Conservation (phyloP, 805 yeast genomes). For the Ogataea siamensis region DNA sequence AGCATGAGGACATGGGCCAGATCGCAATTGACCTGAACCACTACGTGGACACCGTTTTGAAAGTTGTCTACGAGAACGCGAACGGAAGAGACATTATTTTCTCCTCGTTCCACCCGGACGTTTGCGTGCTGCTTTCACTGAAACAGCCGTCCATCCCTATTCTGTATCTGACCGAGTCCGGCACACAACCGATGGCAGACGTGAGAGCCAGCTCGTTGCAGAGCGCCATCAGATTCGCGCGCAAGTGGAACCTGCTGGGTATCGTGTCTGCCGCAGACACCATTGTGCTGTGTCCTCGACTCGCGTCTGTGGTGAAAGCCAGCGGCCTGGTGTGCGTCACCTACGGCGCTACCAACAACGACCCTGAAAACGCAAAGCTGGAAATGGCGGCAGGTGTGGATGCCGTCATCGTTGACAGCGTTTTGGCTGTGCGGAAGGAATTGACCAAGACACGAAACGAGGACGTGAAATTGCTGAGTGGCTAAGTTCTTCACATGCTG, state of each 20-base stretch:
- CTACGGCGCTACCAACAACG: slow-evolving; percentile 81
- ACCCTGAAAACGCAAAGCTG: slow-evolving; percentile 75
- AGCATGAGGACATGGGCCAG: slow-evolving; percentile 83
- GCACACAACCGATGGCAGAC: slow-evolving; percentile 85
- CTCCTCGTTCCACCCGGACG: slow-evolving; percentile 93
- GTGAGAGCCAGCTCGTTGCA: slow-evolving; percentile 84
- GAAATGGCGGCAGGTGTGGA: slow-evolving; percentile 95
- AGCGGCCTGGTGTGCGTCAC: slow-evolving; percentile 92
- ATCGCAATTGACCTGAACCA: slow-evolving; percentile 77
- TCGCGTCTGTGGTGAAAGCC: slow-evolving; percentile 87
- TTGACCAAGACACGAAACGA: slow-evolving; percentile 38
- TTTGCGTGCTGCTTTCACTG: slow-evolving; percentile 78
- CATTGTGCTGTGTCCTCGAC: slow-evolving; percentile 82
- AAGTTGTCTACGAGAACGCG: slow-evolving; percentile 73
- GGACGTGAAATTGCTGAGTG: slow-evolving; percentile 12
- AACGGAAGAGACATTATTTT: slow-evolving; percentile 83
- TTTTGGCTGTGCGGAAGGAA: slow-evolving; percentile 87
- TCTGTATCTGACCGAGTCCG: slow-evolving; percentile 84
- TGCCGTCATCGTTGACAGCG: slow-evolving; percentile 97
- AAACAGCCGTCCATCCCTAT: slow-evolving; percentile 95
- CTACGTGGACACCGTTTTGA: slow-evolving; percentile 85
- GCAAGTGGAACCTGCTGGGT: slow-evolving; percentile 87
- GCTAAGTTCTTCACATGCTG: slow-evolving; percentile 7
- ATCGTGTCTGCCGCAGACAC: slow-evolving; percentile 88
- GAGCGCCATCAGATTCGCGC: slow-evolving; percentile 86